Evolutionary conservation across 1,284 basidiomycete genomes (phyloP).

Genomic region (Phellopilus nigrolimitatus): DNA sequence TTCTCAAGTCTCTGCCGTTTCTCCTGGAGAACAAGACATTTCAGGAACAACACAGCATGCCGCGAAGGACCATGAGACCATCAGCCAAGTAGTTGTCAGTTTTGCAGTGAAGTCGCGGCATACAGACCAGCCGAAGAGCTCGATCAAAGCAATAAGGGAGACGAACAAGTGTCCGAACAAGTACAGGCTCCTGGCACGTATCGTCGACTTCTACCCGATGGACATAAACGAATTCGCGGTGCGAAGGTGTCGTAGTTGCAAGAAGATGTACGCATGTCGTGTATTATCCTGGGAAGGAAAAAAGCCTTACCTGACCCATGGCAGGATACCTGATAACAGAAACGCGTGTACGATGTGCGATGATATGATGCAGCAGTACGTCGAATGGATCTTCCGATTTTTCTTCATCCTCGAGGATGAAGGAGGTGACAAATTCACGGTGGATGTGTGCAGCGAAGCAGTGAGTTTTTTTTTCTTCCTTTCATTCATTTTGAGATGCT

Average conservation of each 20-base stretch:
- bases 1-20: too few relatives aligned
- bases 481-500: background rate
- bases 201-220: conserved; percentile 52
- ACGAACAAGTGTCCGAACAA: conserved; percentile 33
- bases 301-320: conserved; percentile 12
- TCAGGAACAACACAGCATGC: background rate
- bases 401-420: conserved; percentile 49
- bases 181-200: conserved; percentile 45
- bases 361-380: conserved; percentile 45
- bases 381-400: conserved; percentile 43
- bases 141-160: conserved; percentile 38
- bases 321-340: conserved; percentile 40
- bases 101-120: conserved; percentile 6
- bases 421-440: conserved; percentile 34
- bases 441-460: conserved; percentile 41
- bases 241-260: conserved; percentile 49
- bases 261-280: conserved; percentile 35
- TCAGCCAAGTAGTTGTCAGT: too few relatives aligned
- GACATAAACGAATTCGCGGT: conserved; percentile 42
- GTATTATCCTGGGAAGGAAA: background rate
- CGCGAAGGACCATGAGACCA: background rate
- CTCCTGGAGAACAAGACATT: background rate
- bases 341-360: conserved; percentile 47
- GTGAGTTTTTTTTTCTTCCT: conserved; percentile 9
- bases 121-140: conserved; percentile 22